Evolutionary conservation across 352 stramenopile genomes (phyloP), one percentile per base, ranked within the genome.

Genomic region (Pythium volutum): DNA sequence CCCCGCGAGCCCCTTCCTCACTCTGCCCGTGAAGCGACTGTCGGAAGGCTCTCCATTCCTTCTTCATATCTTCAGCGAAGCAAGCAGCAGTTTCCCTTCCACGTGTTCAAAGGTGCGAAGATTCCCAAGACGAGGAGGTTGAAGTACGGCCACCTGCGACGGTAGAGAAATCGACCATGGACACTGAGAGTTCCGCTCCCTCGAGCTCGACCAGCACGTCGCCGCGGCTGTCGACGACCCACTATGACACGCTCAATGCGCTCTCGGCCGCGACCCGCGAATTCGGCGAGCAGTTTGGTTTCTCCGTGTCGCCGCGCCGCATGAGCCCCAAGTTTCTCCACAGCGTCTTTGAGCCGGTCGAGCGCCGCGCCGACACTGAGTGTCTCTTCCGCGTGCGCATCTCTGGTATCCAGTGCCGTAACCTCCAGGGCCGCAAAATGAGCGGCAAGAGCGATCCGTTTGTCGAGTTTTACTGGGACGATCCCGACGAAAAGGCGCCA

Each of bases 401-500:
- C 52, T 92, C 81, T 2, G 84, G 84, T 42, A 96, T 96, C 55
- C 87, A 96, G 70, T 96, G 87, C 56, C 84, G 87, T 27, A 96
- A 96, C 66, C 66, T 96, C 15, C 81, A 91, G 57, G 79, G 77
- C 18, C 76, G 84, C 42, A 75, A 87, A 50, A 81, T 96, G 46
- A 89, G 82, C 62, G 81, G 84, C 61, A 94, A 94, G 66, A 89
- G 77, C 55, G 85, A 94, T 68, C 84, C 87, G 16, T 96, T 90
- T 63, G 87, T 96, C 27, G 87, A 94, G 65, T 94, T 96, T 62
- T 89, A 84, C 54, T 96, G 87, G 87, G 87, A 92, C 55, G 81
- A 91, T 54, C 67, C 74, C 3, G 74, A 88, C 3, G 79, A 88
- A 61, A 76, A 74, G 20, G 64, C 77, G 8, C 84, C 85, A 42